These are phyloP conservation scores for Candida adriatica DNA, from an alignment of 805 yeast species.

Conservation along the genomic window DNA sequence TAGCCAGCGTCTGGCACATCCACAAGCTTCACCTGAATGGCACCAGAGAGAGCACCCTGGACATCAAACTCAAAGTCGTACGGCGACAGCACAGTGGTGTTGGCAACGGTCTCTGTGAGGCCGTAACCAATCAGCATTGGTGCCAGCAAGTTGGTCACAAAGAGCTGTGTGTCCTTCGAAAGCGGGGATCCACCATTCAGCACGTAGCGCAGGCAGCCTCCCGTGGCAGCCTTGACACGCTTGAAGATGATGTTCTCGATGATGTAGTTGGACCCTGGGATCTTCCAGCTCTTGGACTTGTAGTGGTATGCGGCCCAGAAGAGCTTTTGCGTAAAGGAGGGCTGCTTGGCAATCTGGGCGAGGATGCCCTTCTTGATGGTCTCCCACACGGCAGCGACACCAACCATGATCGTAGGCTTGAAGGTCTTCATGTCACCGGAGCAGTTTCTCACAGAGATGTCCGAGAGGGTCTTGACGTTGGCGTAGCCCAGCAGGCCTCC, in stretches of 20 bases:
- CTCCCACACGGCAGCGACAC: conserved; percentile 99
- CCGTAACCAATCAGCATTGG: conserved; percentile 95
- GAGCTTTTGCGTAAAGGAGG: conserved; percentile 62
- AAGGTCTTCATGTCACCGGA: conserved; percentile 81
- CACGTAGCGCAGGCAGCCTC: conserved; percentile 70
- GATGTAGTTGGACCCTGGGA: conserved; percentile 63
- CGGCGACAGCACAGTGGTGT: conserved; percentile 64
- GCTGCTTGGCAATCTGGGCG: conserved; percentile 61
- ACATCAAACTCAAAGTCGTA: conserved; percentile 61
- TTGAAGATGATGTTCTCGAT: conserved; percentile 75
- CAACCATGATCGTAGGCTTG: conserved; percentile 92
- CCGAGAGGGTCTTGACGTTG: conserved; percentile 83
- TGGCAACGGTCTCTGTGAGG: conserved; percentile 93
- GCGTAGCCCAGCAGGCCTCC: conserved; percentile 90
- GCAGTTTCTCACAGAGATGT: conserved; percentile 75
- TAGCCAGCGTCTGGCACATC: conserved; percentile 92
- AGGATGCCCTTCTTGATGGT: conserved; percentile 87
- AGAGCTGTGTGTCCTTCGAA: conserved; percentile 72
- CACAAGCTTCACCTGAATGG: conserved; percentile 80
- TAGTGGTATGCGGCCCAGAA: conserved; percentile 87
- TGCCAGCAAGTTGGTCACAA: conserved; percentile 66
- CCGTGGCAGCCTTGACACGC: conserved; percentile 88
- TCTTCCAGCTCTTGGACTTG: conserved; percentile 55
- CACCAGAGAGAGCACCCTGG: conserved; percentile 78
- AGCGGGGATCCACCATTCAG: conserved; percentile 94